phyloP scores from a whole-genome alignment of 2,329 filamentous ascomycete genomes.

The Botryotinia calthae region DNA sequence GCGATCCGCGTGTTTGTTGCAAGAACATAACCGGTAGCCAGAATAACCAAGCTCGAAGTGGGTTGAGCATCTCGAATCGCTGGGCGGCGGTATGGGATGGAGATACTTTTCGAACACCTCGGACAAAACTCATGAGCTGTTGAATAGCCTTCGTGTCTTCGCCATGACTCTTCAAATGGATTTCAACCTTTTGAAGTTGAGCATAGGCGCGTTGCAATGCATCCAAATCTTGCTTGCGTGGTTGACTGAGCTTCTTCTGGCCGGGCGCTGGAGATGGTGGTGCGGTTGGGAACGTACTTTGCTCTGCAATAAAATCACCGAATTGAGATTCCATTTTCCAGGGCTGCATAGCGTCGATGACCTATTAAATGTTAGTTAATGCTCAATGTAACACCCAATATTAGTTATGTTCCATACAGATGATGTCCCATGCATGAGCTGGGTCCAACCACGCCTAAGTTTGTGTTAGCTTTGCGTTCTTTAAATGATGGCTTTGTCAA shows the following conservation, averaged over 20 bases:
- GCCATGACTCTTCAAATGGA: constrained; percentile 64
- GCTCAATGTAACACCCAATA: constrained; percentile 8
- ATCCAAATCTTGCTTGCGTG: constrained; percentile 67
- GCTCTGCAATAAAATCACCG: constrained; percentile 76
- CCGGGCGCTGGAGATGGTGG: constrained; percentile 61
- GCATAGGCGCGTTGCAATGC: constrained; percentile 65
- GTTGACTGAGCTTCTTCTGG: constrained; percentile 56
- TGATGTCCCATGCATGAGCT: constrained; percentile 85
- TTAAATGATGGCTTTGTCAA: constrained; percentile 31
- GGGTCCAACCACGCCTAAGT: constrained; percentile 83
- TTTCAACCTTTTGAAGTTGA: constrained; percentile 66
- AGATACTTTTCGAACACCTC: constrained; percentile 68
- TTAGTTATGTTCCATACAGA: constrained; percentile 59
- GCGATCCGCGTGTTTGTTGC: constrained; percentile 71
- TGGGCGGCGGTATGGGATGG: constrained; percentile 70
- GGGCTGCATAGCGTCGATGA: constrained; percentile 85
- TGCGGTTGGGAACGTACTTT: constrained; percentile 68
- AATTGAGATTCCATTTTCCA: constrained; percentile 91
- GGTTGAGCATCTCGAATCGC: constrained; percentile 86
- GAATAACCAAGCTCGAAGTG: constrained; percentile 88
- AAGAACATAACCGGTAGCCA: constrained; percentile 88
- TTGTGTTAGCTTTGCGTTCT: constrained; percentile 10
- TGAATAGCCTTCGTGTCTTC: constrained; percentile 67
- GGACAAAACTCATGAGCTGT: constrained; percentile 70
- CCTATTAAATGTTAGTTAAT: constrained; percentile 48